These are phyloP conservation scores for Pseudonitzschia delicatissima DNA, from an alignment of 108 stramenopile species.

Conservation along the genomic window DNA sequence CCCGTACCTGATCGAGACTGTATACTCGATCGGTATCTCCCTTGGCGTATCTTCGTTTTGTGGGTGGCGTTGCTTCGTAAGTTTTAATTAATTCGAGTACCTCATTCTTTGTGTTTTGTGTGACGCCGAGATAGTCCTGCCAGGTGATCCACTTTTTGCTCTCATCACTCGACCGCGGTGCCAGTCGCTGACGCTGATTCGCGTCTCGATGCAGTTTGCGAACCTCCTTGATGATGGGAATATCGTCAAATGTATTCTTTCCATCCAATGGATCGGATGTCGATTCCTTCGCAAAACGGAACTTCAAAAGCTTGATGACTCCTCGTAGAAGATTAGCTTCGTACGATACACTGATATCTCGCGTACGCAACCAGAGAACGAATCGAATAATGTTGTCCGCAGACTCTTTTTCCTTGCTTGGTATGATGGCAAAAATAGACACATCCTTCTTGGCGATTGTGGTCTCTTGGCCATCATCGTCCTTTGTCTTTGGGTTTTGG, in stretches of 20 bases:
- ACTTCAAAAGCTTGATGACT: slow-evolving; percentile 77
- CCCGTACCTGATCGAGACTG: slow-evolving; percentile 35
- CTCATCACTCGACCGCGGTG: slow-evolving; percentile 74
- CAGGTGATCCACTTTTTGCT: slow-evolving; percentile 77
- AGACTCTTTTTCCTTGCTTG: slow-evolving; percentile 63
- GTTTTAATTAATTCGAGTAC: slow-evolving; percentile 33
- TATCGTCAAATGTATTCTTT: slow-evolving; percentile 58
- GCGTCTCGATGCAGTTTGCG: slow-evolving; percentile 79
- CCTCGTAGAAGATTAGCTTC: slow-evolving; percentile 86
- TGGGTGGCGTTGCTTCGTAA: slow-evolving; percentile 9
- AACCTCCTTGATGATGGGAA: slow-evolving; percentile 67
- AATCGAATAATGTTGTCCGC: slow-evolving; percentile 62
- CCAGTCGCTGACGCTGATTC: slow-evolving; percentile 51
- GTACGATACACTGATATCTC: slow-evolving; percentile 70
- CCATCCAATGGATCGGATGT: slow-evolving; percentile 32
- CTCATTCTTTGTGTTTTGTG: slow-evolving; percentile 54
- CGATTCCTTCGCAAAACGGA: slow-evolving; percentile 58
- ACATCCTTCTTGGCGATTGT: not conserved
- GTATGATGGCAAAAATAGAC: slow-evolving; percentile 63
- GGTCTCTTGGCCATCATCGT: not conserved
- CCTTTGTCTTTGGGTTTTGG: slow-evolving; percentile 3
- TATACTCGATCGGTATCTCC: slow-evolving; percentile 14
- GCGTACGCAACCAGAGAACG: slow-evolving; percentile 69
- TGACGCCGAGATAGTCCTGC: slow-evolving; percentile 68
- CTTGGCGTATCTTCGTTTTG: not conserved